Percentiles rank a stretch among this genome's conserved stretches.
Evolutionary conservation across 352 stramenopile species (phyloP).

Genomic region (Globisporangium alternatum): DNA sequence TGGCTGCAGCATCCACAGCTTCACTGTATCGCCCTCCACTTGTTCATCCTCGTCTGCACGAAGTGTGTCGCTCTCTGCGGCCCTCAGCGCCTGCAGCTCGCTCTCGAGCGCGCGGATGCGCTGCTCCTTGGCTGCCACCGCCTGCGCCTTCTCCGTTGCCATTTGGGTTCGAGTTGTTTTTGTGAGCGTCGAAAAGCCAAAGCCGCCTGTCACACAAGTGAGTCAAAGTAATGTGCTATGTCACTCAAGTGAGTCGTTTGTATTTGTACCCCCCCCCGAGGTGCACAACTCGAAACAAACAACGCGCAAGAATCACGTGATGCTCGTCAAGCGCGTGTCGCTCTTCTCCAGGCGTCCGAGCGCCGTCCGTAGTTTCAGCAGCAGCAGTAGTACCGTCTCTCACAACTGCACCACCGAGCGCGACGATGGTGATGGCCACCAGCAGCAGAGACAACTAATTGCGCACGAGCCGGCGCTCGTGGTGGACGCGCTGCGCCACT

Average conservation of each 20-base stretch:
- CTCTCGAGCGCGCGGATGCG: slow-evolving; percentile 14
- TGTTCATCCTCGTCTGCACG: not conserved
- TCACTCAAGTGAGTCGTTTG: not conserved
- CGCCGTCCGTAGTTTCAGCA: not conserved
- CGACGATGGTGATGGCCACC: not conserved
- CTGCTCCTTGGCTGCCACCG: not conserved
- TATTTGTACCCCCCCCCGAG: not conserved
- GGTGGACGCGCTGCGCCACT: slow-evolving; percentile 29
- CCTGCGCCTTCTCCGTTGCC: not conserved
- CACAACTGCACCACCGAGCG: no score
- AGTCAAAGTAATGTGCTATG: no score
- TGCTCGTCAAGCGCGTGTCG: not conserved
- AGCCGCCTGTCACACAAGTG: no score
- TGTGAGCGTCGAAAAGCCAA: no score
- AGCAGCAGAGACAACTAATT: not conserved
- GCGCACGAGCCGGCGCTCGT: not conserved
- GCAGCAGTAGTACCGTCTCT: not conserved
- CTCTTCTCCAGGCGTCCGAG: not conserved
- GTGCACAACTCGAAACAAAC: not conserved
- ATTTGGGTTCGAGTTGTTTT: not conserved
- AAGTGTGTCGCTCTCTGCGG: not conserved
- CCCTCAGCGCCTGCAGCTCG: slow-evolving; percentile 6
- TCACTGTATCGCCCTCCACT: not conserved
- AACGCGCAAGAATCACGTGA: not conserved
- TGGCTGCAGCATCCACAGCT: not conserved